Percentiles rank a stretch among this genome's conserved stretches.
phyloP scores from a whole-genome alignment of 2,329 filamentous ascomycete genomes.

The Falciphora oryzae region DNA sequence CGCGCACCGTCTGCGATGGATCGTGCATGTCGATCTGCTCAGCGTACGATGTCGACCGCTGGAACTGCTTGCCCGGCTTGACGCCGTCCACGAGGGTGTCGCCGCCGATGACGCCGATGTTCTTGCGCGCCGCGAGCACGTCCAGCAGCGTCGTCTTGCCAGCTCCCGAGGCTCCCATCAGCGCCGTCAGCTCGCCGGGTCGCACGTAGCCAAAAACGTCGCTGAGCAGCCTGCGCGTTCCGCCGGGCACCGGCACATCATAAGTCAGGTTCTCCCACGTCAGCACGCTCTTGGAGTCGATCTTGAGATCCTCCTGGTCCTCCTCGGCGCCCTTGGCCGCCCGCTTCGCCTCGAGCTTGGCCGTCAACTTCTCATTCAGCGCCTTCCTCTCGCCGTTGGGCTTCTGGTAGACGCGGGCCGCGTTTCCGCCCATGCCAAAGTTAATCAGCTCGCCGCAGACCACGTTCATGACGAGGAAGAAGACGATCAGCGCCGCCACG shows the following conservation, averaged over 20 bases:
- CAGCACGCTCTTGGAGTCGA: constrained; percentile 60
- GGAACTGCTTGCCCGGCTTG: constrained; percentile 54
- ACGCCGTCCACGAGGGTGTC: constrained; percentile 52
- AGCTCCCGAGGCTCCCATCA: constrained; percentile 81
- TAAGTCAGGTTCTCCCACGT: constrained; percentile 88
- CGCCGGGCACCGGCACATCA: constrained; percentile 55
- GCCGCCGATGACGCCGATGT: constrained; percentile 53
- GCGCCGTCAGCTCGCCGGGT: constrained; percentile 66
- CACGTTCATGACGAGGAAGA: constrained; percentile 71
- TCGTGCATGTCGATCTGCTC: constrained; percentile 60
- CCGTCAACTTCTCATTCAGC: constrained; percentile 57
- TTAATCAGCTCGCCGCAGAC: constrained; percentile 73
- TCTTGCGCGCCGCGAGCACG: constrained; percentile 59
- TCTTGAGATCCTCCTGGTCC: constrained; percentile 44
- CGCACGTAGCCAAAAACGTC: constrained; percentile 63
- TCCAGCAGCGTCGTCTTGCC: constrained; percentile 84
- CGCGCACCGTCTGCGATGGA: constrained; percentile 55
- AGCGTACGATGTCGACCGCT: constrained; percentile 56
- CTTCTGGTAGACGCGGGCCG: constrained; percentile 69
- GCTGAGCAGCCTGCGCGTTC: constrained; percentile 49
- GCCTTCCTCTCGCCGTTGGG: constrained; percentile 61
- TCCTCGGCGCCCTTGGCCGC: constrained; percentile 35
- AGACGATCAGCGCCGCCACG: constrained; percentile 66
- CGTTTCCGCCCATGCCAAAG: constrained; percentile 74
- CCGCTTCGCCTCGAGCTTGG: constrained; percentile 53